Percentiles rank a stretch among this genome's conserved stretches.
These are phyloP conservation scores for Buddleja alternifolia DNA, from an alignment of 257 asterid genomes.

Conservation along the genomic window DNA sequence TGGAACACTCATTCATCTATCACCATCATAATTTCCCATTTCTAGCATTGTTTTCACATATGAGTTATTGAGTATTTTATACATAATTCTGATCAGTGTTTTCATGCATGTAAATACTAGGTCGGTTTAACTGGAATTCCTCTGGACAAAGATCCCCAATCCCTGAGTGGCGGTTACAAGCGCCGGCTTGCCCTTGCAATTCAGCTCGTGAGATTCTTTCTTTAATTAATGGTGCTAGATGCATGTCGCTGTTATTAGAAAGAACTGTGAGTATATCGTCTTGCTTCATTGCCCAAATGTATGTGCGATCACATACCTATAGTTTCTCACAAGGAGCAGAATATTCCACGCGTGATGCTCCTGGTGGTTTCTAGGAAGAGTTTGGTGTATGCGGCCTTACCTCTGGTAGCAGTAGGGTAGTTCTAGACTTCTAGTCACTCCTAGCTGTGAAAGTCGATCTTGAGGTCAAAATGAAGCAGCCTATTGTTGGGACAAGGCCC, in stretches of 20 bases:
- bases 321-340: constrained; percentile 15
- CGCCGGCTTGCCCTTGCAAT: constrained; percentile 94
- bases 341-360: constrained; percentile 6
- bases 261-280: neutral
- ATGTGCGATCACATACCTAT: neutral
- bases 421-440: constrained; percentile 12
- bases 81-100: constrained; percentile 15
- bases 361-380: constrained; percentile 19
- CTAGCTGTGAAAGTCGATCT: constrained; percentile 12
- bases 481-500: constrained; percentile 9
- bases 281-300: constrained; percentile 18
- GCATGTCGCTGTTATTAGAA: constrained; percentile 27
- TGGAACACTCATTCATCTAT: constrained; percentile 26
- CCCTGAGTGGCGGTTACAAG: constrained; percentile 94
- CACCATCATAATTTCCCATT: constrained; percentile 19
- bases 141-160: constrained; percentile 82
- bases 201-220: constrained; percentile 68
- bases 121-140: constrained; percentile 78
- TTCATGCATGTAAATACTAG: constrained; percentile 38
- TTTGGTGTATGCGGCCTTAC: constrained; percentile 16
- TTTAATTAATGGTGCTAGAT: constrained; percentile 12
- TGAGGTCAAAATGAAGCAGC: constrained; percentile 24
- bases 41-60: constrained; percentile 1
- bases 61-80: constrained; percentile 8
- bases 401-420: constrained; percentile 9